phyloP scores from a whole-genome alignment of 148 eudicot genomes.

The Rhododendron williamsianum region DNA sequence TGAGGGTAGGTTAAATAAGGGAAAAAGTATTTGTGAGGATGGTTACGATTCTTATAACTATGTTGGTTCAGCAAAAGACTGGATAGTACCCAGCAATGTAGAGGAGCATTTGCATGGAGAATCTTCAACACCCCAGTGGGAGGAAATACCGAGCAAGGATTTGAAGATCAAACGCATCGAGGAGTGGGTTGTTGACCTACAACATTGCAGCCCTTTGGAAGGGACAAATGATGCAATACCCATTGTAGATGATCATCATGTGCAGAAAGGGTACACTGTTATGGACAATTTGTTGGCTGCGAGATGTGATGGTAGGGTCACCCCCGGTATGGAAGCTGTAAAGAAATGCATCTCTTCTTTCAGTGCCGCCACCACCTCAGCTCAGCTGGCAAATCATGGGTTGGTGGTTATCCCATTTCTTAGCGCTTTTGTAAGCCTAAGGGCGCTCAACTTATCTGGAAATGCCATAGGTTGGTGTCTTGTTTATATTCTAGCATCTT shows the following conservation, averaged over 20 bases:
- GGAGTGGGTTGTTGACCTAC: slow-evolving; percentile 76
- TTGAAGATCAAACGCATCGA: slow-evolving; percentile 60
- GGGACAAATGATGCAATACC: slow-evolving; percentile 30
- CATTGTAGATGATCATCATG: slow-evolving; percentile 20
- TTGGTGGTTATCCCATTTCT: slow-evolving; percentile 81
- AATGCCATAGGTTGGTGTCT: slow-evolving; percentile 75
- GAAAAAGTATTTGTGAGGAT: slow-evolving; percentile 37
- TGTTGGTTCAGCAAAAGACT: slow-evolving; percentile 68
- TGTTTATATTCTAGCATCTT: background rate
- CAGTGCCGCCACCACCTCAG: slow-evolving; percentile 55
- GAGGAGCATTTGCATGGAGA: slow-evolving; percentile 27
- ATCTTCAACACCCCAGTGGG: slow-evolving; percentile 32
- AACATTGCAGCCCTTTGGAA: slow-evolving; percentile 56
- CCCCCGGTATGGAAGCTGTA: slow-evolving; percentile 67
- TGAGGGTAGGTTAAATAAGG: slow-evolving; percentile 19
- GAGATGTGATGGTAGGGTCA: slow-evolving; percentile 37
- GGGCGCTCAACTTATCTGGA: slow-evolving; percentile 79
- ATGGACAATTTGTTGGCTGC: slow-evolving; percentile 24
- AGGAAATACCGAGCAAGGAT: slow-evolving; percentile 39
- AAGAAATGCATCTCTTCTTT: slow-evolving; percentile 76
- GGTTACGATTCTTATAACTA: slow-evolving; percentile 43
- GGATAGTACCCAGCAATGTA: slow-evolving; percentile 55
- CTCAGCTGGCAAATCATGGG: slow-evolving; percentile 84
- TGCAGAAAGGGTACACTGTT: slow-evolving; percentile 16
- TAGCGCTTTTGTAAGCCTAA: slow-evolving; percentile 78